Conservation (phyloP, 2,329 filamentous ascomycete genomes). For the Fusarium sp. region DNA sequence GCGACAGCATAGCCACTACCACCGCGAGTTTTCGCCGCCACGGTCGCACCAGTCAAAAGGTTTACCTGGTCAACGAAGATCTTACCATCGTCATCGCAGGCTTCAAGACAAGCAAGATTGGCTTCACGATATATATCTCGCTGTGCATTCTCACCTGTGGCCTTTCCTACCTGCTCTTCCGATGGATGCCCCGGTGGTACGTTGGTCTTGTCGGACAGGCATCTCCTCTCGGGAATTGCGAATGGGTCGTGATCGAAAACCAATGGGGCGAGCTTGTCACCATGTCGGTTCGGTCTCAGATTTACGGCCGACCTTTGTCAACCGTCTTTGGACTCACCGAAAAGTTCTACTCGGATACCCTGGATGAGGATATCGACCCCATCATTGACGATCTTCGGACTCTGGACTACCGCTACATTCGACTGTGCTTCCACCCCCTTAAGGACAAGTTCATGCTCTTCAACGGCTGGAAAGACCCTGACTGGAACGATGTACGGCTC, state of each 20-base stretch:
- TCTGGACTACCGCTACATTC: slow-evolving; percentile 92
- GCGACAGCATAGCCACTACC: slow-evolving; percentile 72
- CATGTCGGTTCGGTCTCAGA: slow-evolving; percentile 68
- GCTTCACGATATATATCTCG: slow-evolving; percentile 73
- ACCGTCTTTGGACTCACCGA: slow-evolving; percentile 73
- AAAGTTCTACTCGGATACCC: slow-evolving; percentile 63
- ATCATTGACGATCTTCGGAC: slow-evolving; percentile 77
- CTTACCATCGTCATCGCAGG: slow-evolving; percentile 93
- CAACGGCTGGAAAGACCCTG: slow-evolving; percentile 92
- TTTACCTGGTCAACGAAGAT: slow-evolving; percentile 93
- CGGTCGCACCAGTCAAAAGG: slow-evolving; percentile 81
- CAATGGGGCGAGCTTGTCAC: slow-evolving; percentile 94
- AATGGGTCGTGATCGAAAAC: slow-evolving; percentile 96
- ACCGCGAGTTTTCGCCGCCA: slow-evolving; percentile 69
- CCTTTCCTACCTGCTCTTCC: slow-evolving; percentile 81
- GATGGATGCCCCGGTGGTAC: slow-evolving; percentile 91
- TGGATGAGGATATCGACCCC: slow-evolving; percentile 74
- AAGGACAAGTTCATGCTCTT: slow-evolving; percentile 89
- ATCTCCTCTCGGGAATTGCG: slow-evolving; percentile 74
- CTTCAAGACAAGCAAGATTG: slow-evolving; percentile 78
- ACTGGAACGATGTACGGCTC: slow-evolving; percentile 80
- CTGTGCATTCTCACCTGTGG: slow-evolving; percentile 79
- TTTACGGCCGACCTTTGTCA: slow-evolving; percentile 64
- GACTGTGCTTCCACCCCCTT: slow-evolving; percentile 88
- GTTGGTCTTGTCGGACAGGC: slow-evolving; percentile 77